Percentiles rank a stretch among this genome's conserved stretches.
Evolutionary conservation across 768 basidiomycete species (phyloP).

Genomic region (Daedaleopsis nitida): DNA sequence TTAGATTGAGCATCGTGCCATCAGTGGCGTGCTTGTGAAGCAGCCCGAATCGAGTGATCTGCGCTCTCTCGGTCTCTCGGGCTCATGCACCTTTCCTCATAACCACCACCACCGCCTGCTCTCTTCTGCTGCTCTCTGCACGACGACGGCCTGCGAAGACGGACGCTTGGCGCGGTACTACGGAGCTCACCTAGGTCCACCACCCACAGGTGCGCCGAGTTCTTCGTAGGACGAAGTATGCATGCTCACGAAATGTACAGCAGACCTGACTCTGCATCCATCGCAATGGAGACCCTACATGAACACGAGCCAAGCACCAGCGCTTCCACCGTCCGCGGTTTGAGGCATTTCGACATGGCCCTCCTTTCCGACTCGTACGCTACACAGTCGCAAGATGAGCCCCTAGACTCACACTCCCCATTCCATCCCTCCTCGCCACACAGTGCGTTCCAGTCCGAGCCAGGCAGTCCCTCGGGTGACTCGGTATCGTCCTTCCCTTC

Average conservation of each 20-base stretch:
- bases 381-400: not conserved
- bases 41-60: constrained; percentile 15
- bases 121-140: not conserved
- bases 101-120: not conserved
- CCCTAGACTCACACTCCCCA: constrained; percentile 15
- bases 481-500: constrained; percentile 74
- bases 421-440: constrained; percentile 52
- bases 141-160: not conserved
- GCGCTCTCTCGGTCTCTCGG: not conserved
- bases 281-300: not conserved
- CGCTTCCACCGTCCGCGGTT: constrained; percentile 27
- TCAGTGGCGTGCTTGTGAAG: constrained; percentile 20
- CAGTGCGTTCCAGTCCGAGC: constrained; percentile 55
- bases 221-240: not conserved
- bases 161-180: not conserved
- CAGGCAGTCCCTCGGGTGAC: constrained; percentile 60
- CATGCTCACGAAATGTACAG: too few relatives aligned
- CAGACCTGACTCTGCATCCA: not conserved
- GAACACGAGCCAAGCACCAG: constrained; percentile 27
- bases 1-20: constrained; percentile 1
- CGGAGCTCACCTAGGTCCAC: not conserved
- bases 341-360: constrained; percentile 20
- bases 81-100: too few relatives aligned
- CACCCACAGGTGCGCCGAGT: not conserved
- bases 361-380: constrained; percentile 5